Evolutionary conservation across 1,284 basidiomycete genomes (phyloP), one percentile per base, ranked within the genome.

Genomic region (Apiotrichum mycotoxinovorans): DNA sequence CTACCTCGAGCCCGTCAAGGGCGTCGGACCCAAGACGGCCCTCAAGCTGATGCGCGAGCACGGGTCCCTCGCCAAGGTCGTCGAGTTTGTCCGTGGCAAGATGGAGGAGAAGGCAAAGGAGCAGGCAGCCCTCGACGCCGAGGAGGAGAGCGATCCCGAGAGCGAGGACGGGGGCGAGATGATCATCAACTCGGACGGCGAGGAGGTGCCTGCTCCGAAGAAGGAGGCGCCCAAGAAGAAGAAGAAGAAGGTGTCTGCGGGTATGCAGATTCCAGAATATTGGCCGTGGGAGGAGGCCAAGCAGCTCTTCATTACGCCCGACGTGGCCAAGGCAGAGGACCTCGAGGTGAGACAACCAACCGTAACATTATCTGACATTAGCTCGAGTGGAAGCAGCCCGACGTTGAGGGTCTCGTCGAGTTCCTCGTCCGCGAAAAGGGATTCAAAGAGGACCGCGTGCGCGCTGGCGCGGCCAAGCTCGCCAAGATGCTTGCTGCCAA

Each of bases 261-360:
- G 89, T 1, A 79, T 92, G 54, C 79, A 82, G 38, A 82, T 97
- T 33, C 95, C 95, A 0, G 93, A 96, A 51, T 85, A 92, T 59
- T 98, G 93, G 93, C 92, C 91, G 30, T 98, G 91, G 88, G 85
- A 95, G 74, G 89, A 92, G 63, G 96, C 95, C 27, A 92, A 94
- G 76, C 83, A 87, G 73, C 75, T 98, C 38, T 98, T 98, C 71
- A 78, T 87, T 73, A 83, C 87, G 41, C 96, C 95, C 3, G 91
- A 96, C 61, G 94, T 98, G 14, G 80, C 85, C 11, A 88, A 91
- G 45, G 89, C 90, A 2, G 85, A 87, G 48, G 83, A 96, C 64
- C 73, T 97, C n/a, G 89, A 96, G 77, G 91, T 93, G 64, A 47
- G 80, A 10, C 12, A 2, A 3, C 22, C 10, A 23, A 4, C 30